These are phyloP conservation scores for Bombardia bombarda DNA, from an alignment of 495 filamentous ascomycete species.

Conservation along the genomic window DNA sequence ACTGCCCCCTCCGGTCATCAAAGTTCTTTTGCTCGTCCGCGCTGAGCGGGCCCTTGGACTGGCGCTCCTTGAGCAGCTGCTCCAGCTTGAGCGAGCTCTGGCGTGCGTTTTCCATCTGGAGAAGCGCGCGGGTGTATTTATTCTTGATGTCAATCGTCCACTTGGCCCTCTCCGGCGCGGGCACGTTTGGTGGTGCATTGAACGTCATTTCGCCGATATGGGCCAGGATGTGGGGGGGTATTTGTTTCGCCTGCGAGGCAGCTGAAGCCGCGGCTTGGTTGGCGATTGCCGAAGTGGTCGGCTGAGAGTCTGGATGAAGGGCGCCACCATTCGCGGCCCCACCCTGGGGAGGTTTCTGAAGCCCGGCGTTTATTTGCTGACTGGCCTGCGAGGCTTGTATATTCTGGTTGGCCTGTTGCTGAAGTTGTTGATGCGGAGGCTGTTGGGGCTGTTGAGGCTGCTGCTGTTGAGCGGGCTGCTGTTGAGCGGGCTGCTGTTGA, in stretches of 20 bases:
- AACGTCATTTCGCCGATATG: constrained; percentile 31
- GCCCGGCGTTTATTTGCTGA: background rate
- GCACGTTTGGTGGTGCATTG: constrained; percentile 11
- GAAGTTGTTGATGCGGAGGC: background rate
- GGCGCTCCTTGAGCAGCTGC: constrained; percentile 22
- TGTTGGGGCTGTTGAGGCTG: background rate
- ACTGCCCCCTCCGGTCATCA: constrained; percentile 18
- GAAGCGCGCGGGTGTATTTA: constrained; percentile 24
- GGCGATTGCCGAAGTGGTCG: too few species aligned
- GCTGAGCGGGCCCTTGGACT: constrained; percentile 21
- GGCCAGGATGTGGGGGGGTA: constrained; percentile 25
- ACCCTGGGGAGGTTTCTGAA: background rate
- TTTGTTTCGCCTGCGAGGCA: background rate
- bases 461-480: constrained; percentile 5
- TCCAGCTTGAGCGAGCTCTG: constrained; percentile 16
- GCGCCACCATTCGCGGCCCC: background rate
- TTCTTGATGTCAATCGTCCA: constrained; percentile 23
- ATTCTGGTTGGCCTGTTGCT: background rate
- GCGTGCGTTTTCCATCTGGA: constrained; percentile 27
- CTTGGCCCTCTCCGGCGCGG: constrained; percentile 15
- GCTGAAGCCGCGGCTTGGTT: constrained; percentile 5
- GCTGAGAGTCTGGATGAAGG: too few species aligned
- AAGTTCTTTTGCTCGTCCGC: constrained; percentile 26
- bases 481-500: constrained; percentile 9
- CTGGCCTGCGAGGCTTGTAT: too few species aligned